Base-by-base conservation (phyloP, 148 eudicot species). In the Fallopia convolvulus region DNA sequence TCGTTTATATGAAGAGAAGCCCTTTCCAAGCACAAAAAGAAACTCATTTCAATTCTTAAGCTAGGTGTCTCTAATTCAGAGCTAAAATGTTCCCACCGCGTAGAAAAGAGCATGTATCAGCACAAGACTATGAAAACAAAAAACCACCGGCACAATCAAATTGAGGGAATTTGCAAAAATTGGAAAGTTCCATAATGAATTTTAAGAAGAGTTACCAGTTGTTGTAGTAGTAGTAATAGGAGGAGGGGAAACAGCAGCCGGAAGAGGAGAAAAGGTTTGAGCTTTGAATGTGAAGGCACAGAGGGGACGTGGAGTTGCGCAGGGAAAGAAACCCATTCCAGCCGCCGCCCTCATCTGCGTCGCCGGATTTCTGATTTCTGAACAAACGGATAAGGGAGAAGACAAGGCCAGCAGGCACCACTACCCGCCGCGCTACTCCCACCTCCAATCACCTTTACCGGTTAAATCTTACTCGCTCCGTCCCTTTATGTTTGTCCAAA, bases 291-390 rank as follows among this genome's bases (percentile, higher is more conserved):
- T 46, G 36, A 44, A 73, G 53, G 17, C 75, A 14, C 17, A 44
- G 13, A 73, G 21, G 75, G 75, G 75, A n/a, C 15, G 75, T 73
- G 55, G 32, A n/a, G 33, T 21, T 44, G 33, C 39, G 36, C 33
- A 10, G 53, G 75, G 18, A 52, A 73, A 14, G 75, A 73, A 73
- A 4, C 75, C 36, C 75, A 73, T 26, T 39, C 74, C 48, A 20
- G 12, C 74, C 52, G 46, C 73, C 73, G 20, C 71, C 36, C 32
- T 65, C 40, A 39, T 71, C 49, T 44, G 12, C 21, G 23, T 71
- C 74, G 70, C 49, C 47, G 48, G 32, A 18, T 0, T 8, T 36
- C 48, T 20, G 74, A 20, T 71, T 44, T 71, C 48, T 71, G 49
- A 17, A 30, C 40, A 26, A 26, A 26, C 17, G 70, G 70, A 63